Conservation (phyloP, 2,329 filamentous ascomycete genomes). For the Pezicula rhizophila region DNA sequence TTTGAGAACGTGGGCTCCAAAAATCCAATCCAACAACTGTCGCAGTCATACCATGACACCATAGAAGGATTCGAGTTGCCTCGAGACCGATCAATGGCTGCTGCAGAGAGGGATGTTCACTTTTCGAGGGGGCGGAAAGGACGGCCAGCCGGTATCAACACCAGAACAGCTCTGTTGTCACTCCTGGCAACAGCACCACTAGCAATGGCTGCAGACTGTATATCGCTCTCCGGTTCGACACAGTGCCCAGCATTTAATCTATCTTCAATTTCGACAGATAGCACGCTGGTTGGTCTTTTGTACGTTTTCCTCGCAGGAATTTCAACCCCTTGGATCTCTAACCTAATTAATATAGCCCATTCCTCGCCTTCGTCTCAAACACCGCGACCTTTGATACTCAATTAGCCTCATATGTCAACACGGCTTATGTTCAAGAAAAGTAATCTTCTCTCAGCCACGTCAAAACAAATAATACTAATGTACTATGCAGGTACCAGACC, state of each 20-base stretch:
- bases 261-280: conserved; percentile 64
- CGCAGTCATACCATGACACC: conserved; percentile 13
- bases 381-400: conserved; percentile 70
- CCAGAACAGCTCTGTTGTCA: conserved; percentile 21
- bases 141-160: conserved; percentile 15
- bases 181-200: conserved; percentile 22
- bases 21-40: conserved; percentile 8
- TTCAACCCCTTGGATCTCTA: conserved; percentile 7
- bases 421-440: conserved; percentile 72
- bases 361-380: conserved; percentile 76
- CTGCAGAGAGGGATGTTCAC: conserved; percentile 1
- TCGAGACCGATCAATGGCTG: conserved; percentile 6
- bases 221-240: conserved; percentile 65
- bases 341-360: conserved; percentile 54
- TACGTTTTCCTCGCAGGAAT: conserved; percentile 36
- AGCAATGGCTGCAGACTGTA: conserved; percentile 36
- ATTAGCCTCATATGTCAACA: conserved; percentile 66
- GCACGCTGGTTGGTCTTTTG: conserved; percentile 55
- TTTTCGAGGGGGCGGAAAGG: conserved; percentile 14
- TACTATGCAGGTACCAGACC: conserved; percentile 62
- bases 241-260: conserved; percentile 66
- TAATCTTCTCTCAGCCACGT: conserved; percentile 37
- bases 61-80: conserved; percentile 3
- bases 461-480: conserved; percentile 23
- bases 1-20: conserved; percentile 8